Evolutionary conservation across 2,329 filamentous ascomycete species (phyloP).

Genomic region (Pseudogymnoascus sp.): DNA sequence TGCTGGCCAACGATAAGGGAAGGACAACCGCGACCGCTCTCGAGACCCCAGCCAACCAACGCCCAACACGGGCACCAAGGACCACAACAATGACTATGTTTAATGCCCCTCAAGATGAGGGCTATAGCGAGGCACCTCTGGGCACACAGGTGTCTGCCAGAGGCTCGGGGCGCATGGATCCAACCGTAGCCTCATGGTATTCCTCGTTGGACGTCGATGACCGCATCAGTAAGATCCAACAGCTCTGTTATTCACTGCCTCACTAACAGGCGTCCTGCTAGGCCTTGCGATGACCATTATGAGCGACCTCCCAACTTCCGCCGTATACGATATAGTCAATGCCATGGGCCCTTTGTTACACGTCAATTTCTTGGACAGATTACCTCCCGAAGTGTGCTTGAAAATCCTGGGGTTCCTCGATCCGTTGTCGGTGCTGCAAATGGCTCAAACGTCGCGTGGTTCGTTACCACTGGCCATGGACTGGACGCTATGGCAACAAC

Average conservation of each 20-base stretch:
- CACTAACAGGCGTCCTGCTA: slow-evolving; percentile 31
- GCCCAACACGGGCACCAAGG: background rate
- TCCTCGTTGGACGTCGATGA: slow-evolving; percentile 5
- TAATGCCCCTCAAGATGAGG: slow-evolving; percentile 28
- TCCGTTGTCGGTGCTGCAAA: slow-evolving; percentile 68
- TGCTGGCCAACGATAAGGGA: background rate
- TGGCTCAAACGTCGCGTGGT: slow-evolving; percentile 67
- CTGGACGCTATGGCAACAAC: slow-evolving; percentile 73
- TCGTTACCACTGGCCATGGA: slow-evolving; percentile 82
- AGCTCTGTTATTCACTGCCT: background rate
- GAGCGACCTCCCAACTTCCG: slow-evolving; percentile 68
- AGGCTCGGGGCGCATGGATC: background rate
- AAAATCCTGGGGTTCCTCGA: slow-evolving; percentile 84
- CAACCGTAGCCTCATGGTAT: background rate
- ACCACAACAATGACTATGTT: background rate
- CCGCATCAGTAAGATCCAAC: slow-evolving; percentile 7
- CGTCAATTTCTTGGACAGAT: slow-evolving; percentile 79
- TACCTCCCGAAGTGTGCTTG: slow-evolving; percentile 85
- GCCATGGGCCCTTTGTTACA: slow-evolving; percentile 76
- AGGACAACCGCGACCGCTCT: background rate
- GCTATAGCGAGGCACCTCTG: slow-evolving; percentile 30
- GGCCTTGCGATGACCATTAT: slow-evolving; percentile 76
- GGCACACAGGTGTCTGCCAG: background rate
- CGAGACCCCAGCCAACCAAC: background rate
- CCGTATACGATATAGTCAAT: slow-evolving; percentile 72